Evolutionary conservation across 2,329 filamentous ascomycete genomes (phyloP), one percentile per base, ranked within the genome.

Genomic region (Scopulariopsis brevicaulis): DNA sequence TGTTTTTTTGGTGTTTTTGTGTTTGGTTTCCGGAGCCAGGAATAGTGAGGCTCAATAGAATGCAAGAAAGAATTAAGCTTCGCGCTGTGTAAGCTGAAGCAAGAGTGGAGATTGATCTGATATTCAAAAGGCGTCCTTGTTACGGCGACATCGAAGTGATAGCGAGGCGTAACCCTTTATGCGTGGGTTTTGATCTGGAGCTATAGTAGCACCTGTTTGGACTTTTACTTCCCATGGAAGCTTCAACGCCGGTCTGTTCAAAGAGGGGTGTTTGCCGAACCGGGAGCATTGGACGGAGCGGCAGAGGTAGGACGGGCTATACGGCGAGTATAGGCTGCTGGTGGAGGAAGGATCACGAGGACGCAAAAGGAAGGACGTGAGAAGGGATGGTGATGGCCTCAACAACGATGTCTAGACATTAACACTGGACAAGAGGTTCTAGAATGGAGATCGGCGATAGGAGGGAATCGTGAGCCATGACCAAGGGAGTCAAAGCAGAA

Each of bases 181-280:
- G 40, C 43, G 32, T 50, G 50, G 34, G 55, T 51, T 56, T 46
- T n/a, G 55, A 34, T 56, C 55, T 56, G 32, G 50, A 48, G 40
- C 40, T 37, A 43, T 32, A 48, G 34, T 35, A 25, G 35, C 40
- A 56, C 43, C 43, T 32, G 32, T 50, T 48, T 35, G 43, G 34
- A 24, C 32, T 35, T 34, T 25, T 56, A 48, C 55, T 56, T 56
- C 55, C 25, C 55, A 56, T 56, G 55, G 55, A 56, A 56, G 55
- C 40, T 50, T 48, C n/a, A 28, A 32, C 18, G 25, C 18, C 43
- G 34, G 25, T 34, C 35, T 56, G 55, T 15, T 51, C 34, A 18
- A 24, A 15, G 25, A 56, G 43, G 40, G 35, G 32, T 51, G 32
- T 22, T 28, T 46, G 43, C 50, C 20, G 55, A 34, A 34, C 25